A percentile compares a stretch with the other conserved stretches of the same genome.
phyloP scores from a whole-genome alignment of 441 rosid species.

The Erodium trifolium region DNA sequence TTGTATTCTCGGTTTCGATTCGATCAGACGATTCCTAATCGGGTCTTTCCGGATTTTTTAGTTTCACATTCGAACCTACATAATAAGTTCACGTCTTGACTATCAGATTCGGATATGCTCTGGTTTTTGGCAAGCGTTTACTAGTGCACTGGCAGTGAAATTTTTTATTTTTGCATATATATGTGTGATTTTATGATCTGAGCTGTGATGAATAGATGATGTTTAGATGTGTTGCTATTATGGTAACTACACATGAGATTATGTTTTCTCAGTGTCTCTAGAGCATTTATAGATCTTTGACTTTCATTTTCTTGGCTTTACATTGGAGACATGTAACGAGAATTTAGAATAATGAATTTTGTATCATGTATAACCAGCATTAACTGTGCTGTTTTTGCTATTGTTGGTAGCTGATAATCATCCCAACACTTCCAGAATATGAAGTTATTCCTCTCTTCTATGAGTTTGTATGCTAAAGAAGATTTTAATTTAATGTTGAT shows the following conservation, averaged over 20 bases:
- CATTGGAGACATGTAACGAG: neutral
- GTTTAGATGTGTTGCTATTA: neutral
- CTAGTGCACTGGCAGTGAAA: neutral
- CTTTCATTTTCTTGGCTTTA: neutral
- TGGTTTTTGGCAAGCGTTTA: neutral
- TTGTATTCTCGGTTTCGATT: neutral
- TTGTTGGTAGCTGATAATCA: too few relatives aligned
- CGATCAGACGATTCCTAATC: neutral
- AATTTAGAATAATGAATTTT: neutral
- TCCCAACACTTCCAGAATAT: too few relatives aligned
- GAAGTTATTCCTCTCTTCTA: too few relatives aligned
- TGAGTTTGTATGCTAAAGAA: too few relatives aligned
- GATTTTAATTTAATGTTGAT: too few relatives aligned
- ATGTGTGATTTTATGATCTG: neutral
- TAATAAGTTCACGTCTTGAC: neutral
- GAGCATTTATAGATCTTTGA: neutral
- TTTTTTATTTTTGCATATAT: neutral
- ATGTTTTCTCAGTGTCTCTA: neutral
- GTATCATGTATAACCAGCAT: neutral
- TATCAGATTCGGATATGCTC: neutral
- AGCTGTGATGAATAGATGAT: neutral
- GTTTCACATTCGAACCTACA: neutral
- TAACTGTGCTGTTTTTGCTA: too few relatives aligned
- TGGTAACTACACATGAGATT: neutral
- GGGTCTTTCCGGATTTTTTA: neutral